Base-by-base conservation (phyloP, 1,284 basidiomycete species). In the Cryptococcus sp. region DNA sequence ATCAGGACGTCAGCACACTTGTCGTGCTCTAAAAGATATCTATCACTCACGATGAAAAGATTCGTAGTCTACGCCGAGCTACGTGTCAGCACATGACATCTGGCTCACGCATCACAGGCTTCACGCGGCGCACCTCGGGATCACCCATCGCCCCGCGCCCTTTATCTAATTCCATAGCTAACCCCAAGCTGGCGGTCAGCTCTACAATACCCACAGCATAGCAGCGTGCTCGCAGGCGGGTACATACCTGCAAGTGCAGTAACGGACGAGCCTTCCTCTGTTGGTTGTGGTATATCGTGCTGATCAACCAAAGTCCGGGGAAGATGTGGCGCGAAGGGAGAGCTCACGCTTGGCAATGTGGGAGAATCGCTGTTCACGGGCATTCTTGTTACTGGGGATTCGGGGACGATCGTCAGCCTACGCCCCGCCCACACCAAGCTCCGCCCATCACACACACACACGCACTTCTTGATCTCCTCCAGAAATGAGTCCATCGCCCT, bases 401-500 rank as follows among this genome's bases (percentile, higher is more conserved):
- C 11, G 28, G 20, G 18, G 21, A 5, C 18, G 16, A 16, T 11
- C 24, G 20, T 18, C 11, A 23, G 21, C 13, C 8, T 24, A 43
- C n/a, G 16, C 38, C n/a, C n/a, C 40, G 7, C 21, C 8, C 12
- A 13, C 37, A 16, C 12, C 23, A 33, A 13, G 20, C 39, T 11
- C 33, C n/a, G 37, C n/a, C n/a, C n/a, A n/a, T n/a, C n/a, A n/a
- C n/a, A n/a, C n/a, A 36, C 23, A 40, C 12, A 5, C 18, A 52
- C 78, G n/a, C 45, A 89, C 92, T 84, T 84, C 77, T 96, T 97
- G 61, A 96, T 89, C 76, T 95, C 91, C 67, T 94, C 90, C 46
- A 96, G 79, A 72, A 96, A 97, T 2, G 85, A 79, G 73, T 95
- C 92, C 90, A 96, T 96, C 0, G 88, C 90, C 46, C 92, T 84